Evolutionary conservation across 805 yeast species (phyloP).

Genomic region (Myxozyma geophila): DNA sequence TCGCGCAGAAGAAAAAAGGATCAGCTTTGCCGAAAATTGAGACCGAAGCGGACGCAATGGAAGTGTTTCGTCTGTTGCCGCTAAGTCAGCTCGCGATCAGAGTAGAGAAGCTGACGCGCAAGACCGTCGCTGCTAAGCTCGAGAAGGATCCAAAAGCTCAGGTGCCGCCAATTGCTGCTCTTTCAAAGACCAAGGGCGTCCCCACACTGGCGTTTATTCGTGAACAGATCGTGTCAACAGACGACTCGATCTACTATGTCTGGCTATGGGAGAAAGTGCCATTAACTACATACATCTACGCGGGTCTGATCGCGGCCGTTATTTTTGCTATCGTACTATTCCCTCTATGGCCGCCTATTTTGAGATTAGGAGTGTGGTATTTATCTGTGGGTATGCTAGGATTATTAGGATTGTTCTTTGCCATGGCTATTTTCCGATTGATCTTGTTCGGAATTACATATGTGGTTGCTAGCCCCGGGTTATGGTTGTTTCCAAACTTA

Average conservation of each 20-base stretch:
- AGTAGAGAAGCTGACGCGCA: slow-evolving; percentile 57
- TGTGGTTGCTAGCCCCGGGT: slow-evolving; percentile 66
- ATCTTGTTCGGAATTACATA: slow-evolving; percentile 66
- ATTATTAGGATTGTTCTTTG: slow-evolving; percentile 74
- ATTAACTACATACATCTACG: slow-evolving; percentile 64
- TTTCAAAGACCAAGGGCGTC: slow-evolving; percentile 50
- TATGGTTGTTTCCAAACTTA: slow-evolving; percentile 95
- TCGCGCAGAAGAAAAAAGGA: slow-evolving; percentile 47
- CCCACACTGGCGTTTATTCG: slow-evolving; percentile 49
- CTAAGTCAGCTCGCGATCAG: slow-evolving; percentile 76
- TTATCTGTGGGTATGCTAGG: slow-evolving; percentile 77
- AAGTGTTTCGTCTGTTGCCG: slow-evolving; percentile 68
- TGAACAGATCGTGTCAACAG: slow-evolving; percentile 46
- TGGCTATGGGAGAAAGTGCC: slow-evolving; percentile 83
- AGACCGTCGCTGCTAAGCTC: slow-evolving; percentile 51
- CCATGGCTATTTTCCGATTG: slow-evolving; percentile 76
- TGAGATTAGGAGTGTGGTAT: slow-evolving; percentile 92
- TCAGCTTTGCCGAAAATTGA: slow-evolving; percentile 58
- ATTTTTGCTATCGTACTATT: slow-evolving; percentile 69
- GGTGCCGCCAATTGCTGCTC: slow-evolving; percentile 27
- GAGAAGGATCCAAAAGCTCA: slow-evolving; percentile 24
- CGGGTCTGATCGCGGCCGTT: slow-evolving; percentile 67
- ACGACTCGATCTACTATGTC: slow-evolving; percentile 63
- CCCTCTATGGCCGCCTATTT: slow-evolving; percentile 92
- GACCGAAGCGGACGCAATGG: slow-evolving; percentile 61